These are phyloP conservation scores for Mortierella sp. DNA, from an alignment of 371 early-diverging fungal species.

Conservation along the genomic window DNA sequence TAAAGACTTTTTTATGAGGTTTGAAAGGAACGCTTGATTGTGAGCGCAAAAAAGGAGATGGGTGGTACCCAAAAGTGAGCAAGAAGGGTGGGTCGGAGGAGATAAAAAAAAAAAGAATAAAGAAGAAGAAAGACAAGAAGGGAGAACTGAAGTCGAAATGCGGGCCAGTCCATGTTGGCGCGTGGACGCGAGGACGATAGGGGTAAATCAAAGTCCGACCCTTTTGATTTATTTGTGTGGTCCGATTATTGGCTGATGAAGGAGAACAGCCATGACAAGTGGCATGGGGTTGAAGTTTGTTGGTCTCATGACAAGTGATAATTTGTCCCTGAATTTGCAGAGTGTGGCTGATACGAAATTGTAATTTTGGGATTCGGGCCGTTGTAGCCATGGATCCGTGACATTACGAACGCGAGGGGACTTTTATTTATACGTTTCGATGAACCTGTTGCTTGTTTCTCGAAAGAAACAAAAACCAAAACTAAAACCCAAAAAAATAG, in stretches of 20 bases:
- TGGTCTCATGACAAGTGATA: not conserved
- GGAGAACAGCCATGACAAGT: not conserved
- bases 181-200: conserved; percentile 3
- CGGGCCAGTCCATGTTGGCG: not conserved
- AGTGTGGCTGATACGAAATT: not conserved
- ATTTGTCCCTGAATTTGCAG: not conserved
- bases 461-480: too few species aligned
- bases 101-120: not conserved
- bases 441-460: too few species aligned
- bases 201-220: conserved; percentile 2
- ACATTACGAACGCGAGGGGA: not conserved
- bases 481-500: too few species aligned
- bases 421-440: not conserved
- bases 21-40: not conserved
- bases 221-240: not conserved
- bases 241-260: not conserved
- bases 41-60: not conserved
- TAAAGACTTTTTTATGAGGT: not conserved
- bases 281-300: not conserved
- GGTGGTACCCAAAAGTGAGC: not conserved
- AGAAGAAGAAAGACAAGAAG: not conserved
- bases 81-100: not conserved
- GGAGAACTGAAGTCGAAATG: not conserved
- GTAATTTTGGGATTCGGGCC: not conserved
- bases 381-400: not conserved